A percentile compares a stretch with the other conserved stretches of the same genome.
These are phyloP conservation scores for Xylaria longipes DNA, from an alignment of 495 filamentous ascomycete species.

Conservation along the genomic window DNA sequence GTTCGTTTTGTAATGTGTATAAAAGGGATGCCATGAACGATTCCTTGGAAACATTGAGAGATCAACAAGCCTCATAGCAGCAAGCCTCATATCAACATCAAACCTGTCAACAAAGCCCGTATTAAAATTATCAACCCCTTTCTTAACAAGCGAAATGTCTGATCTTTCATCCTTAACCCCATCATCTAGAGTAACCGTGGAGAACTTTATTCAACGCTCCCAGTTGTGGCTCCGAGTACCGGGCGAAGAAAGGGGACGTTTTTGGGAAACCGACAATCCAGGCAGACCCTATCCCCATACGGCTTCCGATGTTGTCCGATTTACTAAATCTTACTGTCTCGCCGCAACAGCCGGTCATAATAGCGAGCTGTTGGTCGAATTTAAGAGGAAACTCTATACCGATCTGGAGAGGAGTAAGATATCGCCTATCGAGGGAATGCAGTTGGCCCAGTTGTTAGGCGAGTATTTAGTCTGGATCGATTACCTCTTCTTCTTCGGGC, in stretches of 20 bases:
- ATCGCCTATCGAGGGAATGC: background rate
- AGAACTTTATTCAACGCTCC: background rate
- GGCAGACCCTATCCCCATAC: background rate
- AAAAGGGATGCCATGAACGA: background rate
- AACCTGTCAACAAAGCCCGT: background rate
- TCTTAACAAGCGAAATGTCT: background rate
- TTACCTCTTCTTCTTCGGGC: constrained; percentile 14
- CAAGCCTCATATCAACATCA: background rate
- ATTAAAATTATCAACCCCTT: background rate
- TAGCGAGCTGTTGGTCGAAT: background rate
- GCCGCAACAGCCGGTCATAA: background rate
- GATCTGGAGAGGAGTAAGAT: background rate
- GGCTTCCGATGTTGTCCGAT: background rate
- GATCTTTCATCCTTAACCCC: background rate
- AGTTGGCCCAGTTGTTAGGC: background rate
- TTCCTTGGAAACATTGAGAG: background rate
- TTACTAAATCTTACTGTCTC: constrained; percentile 6
- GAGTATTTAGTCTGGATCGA: constrained; percentile 15
- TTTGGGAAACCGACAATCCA: constrained; percentile 11
- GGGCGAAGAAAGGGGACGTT: background rate
- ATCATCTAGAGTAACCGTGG: background rate
- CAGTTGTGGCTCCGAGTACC: background rate
- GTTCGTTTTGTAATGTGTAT: background rate
- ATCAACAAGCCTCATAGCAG: background rate
- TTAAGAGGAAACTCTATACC: background rate